Conservation (phyloP, 306 rosid species). For the Abrus pulchellus region DNA sequence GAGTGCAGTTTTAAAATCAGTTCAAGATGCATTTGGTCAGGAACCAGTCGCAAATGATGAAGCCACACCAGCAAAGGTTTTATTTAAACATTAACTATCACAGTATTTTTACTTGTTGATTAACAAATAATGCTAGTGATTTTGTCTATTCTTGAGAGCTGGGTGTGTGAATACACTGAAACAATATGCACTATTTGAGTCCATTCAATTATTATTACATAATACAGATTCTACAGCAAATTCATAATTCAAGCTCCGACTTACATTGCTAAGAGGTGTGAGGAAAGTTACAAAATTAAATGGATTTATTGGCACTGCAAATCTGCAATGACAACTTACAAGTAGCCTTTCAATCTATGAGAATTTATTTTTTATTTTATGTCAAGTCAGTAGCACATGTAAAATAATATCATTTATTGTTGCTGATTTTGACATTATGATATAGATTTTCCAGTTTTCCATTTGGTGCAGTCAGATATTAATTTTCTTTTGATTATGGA, state of each 20-base stretch:
- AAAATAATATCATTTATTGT: background rate
- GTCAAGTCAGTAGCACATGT: slow-evolving; percentile 12
- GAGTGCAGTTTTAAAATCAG: slow-evolving; percentile 62
- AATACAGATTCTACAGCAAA: background rate
- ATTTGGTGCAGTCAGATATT: slow-evolving; percentile 52
- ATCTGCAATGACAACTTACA: slow-evolving; percentile 37
- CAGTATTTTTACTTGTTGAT: slow-evolving; percentile 27
- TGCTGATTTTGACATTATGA: slow-evolving; percentile 42
- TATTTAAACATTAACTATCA: slow-evolving; percentile 3
- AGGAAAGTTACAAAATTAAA: background rate
- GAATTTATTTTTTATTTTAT: background rate
- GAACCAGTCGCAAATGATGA: slow-evolving; percentile 54
- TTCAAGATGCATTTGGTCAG: slow-evolving; percentile 73
- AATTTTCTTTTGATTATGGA: slow-evolving; percentile 55
- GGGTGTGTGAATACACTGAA: slow-evolving; percentile 12
- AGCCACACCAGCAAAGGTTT: slow-evolving; percentile 56
- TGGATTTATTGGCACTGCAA: slow-evolving; percentile 20
- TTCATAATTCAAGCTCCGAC: background rate
- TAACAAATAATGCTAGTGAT: background rate
- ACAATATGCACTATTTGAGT: slow-evolving; percentile 9
- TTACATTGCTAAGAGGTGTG: background rate
- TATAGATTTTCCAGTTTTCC: slow-evolving; percentile 37
- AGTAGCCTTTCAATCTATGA: slow-evolving; percentile 9
- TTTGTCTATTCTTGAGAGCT: slow-evolving; percentile 10
- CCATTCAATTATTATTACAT: slow-evolving; percentile 14